Base-by-base conservation (phyloP, 2,329 filamentous ascomycete genomes). In the Paecilomyces sp. region DNA sequence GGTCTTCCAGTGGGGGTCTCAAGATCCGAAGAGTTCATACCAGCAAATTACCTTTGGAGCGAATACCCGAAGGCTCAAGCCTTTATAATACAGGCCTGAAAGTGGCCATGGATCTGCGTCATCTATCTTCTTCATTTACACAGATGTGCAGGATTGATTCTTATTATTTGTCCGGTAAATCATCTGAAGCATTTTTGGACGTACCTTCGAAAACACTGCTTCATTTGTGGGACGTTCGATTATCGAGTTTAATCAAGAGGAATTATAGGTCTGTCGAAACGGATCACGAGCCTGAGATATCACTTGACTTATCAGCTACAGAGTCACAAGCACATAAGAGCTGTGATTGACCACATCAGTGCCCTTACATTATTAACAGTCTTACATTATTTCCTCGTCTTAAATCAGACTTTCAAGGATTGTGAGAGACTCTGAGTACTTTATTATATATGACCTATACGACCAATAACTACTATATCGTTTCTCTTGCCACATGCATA, bases 31-130 rank as follows among this genome's bases (percentile, higher is more conserved):
- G 68, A 11, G 61, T 63, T 22, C 59, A 61, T 5, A 68, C 63
- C 1, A 64, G 58, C 58, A 66, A 66, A 31, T n/a, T 74, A 12
- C 72, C 72, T 2, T 61, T 74, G 30, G 72, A 74, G 55, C 66
- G 53, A 7, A 69, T 71, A 5, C 65, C 68, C 1, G 60, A 69
- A 3, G 68, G 59, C 2, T 57, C 52, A 33, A 64, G 65, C n/a
- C n/a, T 70, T 15, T 65, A 72, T 55, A 50, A 65, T 56, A 30
- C 70, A 12, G 52, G 62, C 12, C n/a, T 70, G 11, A 63, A 11
- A 6, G 54, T 57, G 13, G 33, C 60, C 15, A 56, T 54, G 3
- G 41, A 59, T 6, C n/a, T 64, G 1, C n/a, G 62, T 1, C 33
- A 54, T 2, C 8, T 68, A 5, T 61, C 57, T 1, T 22, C 34